Percentiles rank a stretch among this genome's conserved stretches.
Evolutionary conservation across 345 rosid genomes (phyloP).

Genomic region (Citrus sp.): DNA sequence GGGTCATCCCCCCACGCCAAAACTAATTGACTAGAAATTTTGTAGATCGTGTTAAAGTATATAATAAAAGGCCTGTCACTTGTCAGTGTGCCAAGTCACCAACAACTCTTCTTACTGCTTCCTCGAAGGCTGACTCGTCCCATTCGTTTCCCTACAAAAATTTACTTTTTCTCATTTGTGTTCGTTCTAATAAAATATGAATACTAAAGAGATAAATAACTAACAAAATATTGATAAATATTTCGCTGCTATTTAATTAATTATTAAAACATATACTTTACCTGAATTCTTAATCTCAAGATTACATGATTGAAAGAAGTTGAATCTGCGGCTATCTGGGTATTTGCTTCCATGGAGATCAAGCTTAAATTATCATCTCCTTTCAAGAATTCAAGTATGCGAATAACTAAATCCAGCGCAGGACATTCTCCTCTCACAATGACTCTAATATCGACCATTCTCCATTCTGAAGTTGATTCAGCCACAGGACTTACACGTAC

Average conservation of each 20-base stretch:
- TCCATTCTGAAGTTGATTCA: constrained; percentile 46
- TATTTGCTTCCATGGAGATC: constrained; percentile 50
- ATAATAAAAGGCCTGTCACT: background rate
- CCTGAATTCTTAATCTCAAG: constrained; percentile 61
- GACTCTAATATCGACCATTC: constrained; percentile 48
- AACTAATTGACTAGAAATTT: background rate
- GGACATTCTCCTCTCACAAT: constrained; percentile 39
- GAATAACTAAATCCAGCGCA: constrained; percentile 35
- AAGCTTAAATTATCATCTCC: constrained; percentile 42
- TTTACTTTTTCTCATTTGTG: background rate
- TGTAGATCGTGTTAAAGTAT: background rate
- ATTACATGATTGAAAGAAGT: constrained; percentile 29
- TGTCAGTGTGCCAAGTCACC: constrained; percentile 61
- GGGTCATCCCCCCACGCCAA: constrained; percentile 7
- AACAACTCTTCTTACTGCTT: constrained; percentile 71
- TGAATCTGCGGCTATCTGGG: constrained; percentile 18
- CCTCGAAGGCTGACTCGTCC: constrained; percentile 81
- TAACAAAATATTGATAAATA: no score
- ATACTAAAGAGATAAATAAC: background rate
- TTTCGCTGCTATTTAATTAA: no score
- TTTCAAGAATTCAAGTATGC: constrained; percentile 64
- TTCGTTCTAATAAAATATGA: no score
- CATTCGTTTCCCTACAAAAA: constrained; percentile 57
- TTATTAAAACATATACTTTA: constrained; percentile 3
- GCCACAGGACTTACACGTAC: constrained; percentile 30